Evolutionary conservation across 2,329 filamentous ascomycete genomes (phyloP).

Genomic region (Rosellinia necatrix): DNA sequence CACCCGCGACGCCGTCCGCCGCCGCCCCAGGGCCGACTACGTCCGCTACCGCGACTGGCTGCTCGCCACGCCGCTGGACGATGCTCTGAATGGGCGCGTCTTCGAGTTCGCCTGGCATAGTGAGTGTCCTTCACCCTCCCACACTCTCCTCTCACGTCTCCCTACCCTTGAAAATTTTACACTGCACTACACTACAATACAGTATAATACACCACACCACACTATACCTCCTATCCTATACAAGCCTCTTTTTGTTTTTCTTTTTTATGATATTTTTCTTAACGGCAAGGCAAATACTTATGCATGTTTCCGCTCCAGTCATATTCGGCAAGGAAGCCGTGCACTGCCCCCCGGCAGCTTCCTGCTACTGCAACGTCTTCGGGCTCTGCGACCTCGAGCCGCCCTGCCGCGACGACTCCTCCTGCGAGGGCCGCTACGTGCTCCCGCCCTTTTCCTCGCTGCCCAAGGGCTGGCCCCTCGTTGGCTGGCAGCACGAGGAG

Average conservation of each 20-base stretch:
- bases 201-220: too few relatives aligned
- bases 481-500: constrained; percentile 55
- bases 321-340: constrained; percentile 62
- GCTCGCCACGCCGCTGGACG: constrained; percentile 57
- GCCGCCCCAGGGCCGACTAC: constrained; percentile 58
- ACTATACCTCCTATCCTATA: too few relatives aligned
- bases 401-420: constrained; percentile 48
- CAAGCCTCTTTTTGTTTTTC: too few relatives aligned
- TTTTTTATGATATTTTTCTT: too few relatives aligned
- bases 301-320: constrained; percentile 54
- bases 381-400: constrained; percentile 61
- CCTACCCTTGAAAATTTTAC: neutral
- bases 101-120: constrained; percentile 71
- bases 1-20: constrained; percentile 55
- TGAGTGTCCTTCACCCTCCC: constrained; percentile 43
- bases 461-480: constrained; percentile 64
- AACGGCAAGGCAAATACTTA: too few relatives aligned
- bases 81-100: constrained; percentile 61
- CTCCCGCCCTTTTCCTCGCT: constrained; percentile 62
- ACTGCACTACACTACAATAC: too few relatives aligned
- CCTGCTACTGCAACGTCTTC: constrained; percentile 71
- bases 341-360: constrained; percentile 63
- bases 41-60: constrained; percentile 63
- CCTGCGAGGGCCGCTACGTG: constrained; percentile 61
- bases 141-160: neutral